phyloP scores from a whole-genome alignment of 441 rosid genomes.

The Corymbia citriodora region DNA sequence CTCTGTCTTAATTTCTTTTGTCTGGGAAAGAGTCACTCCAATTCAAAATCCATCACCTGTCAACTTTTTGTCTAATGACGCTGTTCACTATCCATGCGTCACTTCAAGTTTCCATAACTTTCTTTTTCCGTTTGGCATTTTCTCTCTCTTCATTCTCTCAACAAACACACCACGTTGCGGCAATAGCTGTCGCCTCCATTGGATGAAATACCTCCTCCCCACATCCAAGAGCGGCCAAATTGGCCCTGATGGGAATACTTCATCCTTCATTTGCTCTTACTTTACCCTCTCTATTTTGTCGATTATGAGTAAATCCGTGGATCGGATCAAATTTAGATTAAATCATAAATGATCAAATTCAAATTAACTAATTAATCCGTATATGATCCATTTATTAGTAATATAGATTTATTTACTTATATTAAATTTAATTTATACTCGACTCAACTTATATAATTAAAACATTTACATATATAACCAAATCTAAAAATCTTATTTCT shows the following conservation, averaged over 20 bases:
- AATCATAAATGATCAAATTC: too few species aligned
- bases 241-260: not conserved
- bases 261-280: not conserved
- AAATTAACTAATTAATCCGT: too few species aligned
- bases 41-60: not conserved
- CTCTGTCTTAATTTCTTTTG: not conserved
- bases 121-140: not conserved
- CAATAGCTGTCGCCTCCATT: conserved; percentile 10
- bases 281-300: not conserved
- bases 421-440: too few species aligned
- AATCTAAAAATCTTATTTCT: too few species aligned
- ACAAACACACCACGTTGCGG: not conserved
- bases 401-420: too few species aligned
- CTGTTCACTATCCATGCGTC: not conserved
- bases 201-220: conserved; percentile 11
- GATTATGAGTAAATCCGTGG: too few species aligned
- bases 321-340: too few species aligned
- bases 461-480: too few species aligned
- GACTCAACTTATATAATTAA: too few species aligned
- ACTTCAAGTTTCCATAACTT: not conserved
- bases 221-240: conserved; percentile 3
- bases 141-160: not conserved
- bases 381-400: too few species aligned
- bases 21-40: not conserved
- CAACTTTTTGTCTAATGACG: not conserved